Base-by-base conservation (phyloP, 1,284 basidiomycete species). In the Pholiota adiposa region DNA sequence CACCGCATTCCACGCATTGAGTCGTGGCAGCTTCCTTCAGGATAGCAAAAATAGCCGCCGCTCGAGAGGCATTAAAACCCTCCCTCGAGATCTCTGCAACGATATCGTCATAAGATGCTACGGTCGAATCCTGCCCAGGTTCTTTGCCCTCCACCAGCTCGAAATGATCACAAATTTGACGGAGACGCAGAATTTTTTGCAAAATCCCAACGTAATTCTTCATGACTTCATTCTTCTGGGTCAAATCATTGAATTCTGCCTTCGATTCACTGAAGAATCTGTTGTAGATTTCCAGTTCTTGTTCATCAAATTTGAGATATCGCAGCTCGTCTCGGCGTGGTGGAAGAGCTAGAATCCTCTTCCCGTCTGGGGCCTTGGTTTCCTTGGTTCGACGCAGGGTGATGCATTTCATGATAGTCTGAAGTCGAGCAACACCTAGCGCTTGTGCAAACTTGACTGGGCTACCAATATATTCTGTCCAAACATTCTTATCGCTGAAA, bases 151-250 rank as follows among this genome's bases (percentile, higher is more conserved):
- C 83, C 1, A 98, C 93, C 34, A 99, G 84, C 67, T 96, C 94
- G 66, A 89, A 93, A 76, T 99, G 96, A 72, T 98, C 94, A 77
- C 97, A 99, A 53, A 98, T 98, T 79, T 99, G 96, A 40, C 97
- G 91, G 38, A 99, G 83, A 8, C 94, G 92, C 55, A 98, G 80
- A 58, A 98, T 92, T 80, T 97, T 96, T 78, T 98, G 96, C 65
- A 99, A 76, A 67, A 99, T 97, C 54, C 96, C 95, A 60, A 97
- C 97, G 69, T 98, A 98, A 72, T 98, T 98, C 84, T 96, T 96
- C 88, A 94, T 94, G 52, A 97, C 89, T 73, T 96, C 93, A 67
- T 93, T 92, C 72, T 92, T 92, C 73, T 89, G 83, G 58, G 90
- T 86, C 63, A 98, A 82, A 71, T 94, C 89, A 65, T 87, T 87